Conservation (phyloP, 2,329 filamentous ascomycete genomes). For the Fusarium euwallaceae region DNA sequence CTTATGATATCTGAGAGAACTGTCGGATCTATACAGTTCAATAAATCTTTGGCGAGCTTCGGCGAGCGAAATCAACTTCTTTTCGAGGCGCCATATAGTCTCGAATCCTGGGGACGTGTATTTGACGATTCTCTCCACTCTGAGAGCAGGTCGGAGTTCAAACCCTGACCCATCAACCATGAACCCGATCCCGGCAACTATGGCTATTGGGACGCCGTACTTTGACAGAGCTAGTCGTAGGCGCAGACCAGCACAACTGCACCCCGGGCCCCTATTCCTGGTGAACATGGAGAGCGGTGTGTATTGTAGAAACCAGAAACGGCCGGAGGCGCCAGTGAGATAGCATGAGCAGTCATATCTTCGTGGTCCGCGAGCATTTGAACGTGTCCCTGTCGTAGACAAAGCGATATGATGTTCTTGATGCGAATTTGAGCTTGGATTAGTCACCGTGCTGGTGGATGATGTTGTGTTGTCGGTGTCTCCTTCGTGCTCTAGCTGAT, state of each 20-base stretch:
- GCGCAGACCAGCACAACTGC: background rate
- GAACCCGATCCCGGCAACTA: background rate
- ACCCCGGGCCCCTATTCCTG: fast-evolving
- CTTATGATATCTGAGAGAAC: background rate
- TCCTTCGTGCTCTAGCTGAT: background rate
- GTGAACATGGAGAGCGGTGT: background rate
- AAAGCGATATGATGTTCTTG: background rate
- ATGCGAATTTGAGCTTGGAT: background rate
- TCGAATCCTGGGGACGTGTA: background rate
- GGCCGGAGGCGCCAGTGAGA: background rate
- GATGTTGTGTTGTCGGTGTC: background rate
- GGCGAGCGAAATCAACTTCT: fast-evolving
- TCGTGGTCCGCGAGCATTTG: background rate
- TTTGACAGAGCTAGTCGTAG: background rate
- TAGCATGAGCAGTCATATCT: background rate
- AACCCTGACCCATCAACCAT: background rate
- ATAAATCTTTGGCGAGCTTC: background rate
- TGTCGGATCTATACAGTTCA: background rate
- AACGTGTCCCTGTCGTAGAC: background rate
- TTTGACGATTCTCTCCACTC: background rate
- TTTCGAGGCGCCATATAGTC: background rate
- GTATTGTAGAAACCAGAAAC: background rate
- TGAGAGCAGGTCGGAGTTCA: background rate
- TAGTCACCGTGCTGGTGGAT: background rate
- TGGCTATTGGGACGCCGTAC: background rate